Conservation (phyloP, 768 basidiomycete species). For the Galerina sulciceps region DNA sequence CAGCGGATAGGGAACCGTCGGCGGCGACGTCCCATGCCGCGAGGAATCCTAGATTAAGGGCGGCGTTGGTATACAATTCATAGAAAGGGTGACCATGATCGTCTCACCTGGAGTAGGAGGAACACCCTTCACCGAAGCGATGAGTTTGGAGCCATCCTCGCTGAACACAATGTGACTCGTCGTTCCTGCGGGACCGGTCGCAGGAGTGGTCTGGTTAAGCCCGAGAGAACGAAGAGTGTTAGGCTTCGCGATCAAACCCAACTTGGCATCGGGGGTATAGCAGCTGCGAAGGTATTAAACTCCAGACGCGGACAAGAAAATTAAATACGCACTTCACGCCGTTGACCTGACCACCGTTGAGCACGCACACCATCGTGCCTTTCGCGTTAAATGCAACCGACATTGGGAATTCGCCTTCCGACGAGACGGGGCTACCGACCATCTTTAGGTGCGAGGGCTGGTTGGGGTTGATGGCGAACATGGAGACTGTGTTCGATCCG, state of each 20-base stretch:
- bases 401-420: constrained; percentile 55
- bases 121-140: constrained; percentile 52
- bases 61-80: not conserved
- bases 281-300: constrained; percentile 31
- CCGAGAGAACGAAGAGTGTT: constrained; percentile 46
- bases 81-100: not conserved
- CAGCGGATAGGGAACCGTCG: constrained; percentile 46
- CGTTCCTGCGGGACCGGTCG: constrained; percentile 49
- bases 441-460: constrained; percentile 43
- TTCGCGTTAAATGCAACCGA: constrained; percentile 40
- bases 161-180: constrained; percentile 50
- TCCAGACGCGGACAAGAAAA: not conserved
- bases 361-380: constrained; percentile 36
- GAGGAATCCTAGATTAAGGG: constrained; percentile 39
- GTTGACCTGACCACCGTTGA: constrained; percentile 49
- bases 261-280: constrained; percentile 43
- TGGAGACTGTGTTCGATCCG: constrained; percentile 48
- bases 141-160: constrained; percentile 44
- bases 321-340: constrained; percentile 31
- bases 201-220: constrained; percentile 55
- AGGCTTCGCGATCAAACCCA: constrained; percentile 41
- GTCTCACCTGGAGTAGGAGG: constrained; percentile 39
- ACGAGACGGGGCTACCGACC: constrained; percentile 47
- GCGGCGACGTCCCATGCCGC: constrained; percentile 50
- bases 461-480: constrained; percentile 44